A percentile compares a stretch with the other conserved stretches of the same genome.
Evolutionary conservation across 2,329 filamentous ascomycete genomes (phyloP).

Genomic region (Pseudocercospora fuligena): DNA sequence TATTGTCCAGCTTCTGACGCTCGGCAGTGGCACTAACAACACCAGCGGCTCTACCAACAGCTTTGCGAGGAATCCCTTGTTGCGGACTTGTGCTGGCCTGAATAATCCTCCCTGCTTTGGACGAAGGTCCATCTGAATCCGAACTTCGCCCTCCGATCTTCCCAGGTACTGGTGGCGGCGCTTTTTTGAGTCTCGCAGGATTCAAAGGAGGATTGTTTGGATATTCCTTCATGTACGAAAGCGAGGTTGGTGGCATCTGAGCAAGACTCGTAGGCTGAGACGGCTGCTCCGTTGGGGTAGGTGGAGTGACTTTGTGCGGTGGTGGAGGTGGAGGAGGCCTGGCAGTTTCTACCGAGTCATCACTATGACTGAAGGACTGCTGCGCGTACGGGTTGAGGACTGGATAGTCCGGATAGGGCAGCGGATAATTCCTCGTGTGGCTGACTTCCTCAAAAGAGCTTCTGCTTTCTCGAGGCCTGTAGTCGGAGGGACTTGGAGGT

Average conservation of each 20-base stretch:
- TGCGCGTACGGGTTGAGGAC: slow-evolving; percentile 32
- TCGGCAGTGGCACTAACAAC: slow-evolving; percentile 41
- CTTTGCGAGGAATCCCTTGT: slow-evolving; percentile 42
- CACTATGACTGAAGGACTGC: slow-evolving; percentile 34
- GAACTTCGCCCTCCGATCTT: slow-evolving; percentile 31
- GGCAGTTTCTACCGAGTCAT: slow-evolving; percentile 32
- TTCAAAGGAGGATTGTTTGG: slow-evolving; percentile 41
- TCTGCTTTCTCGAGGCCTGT: slow-evolving; percentile 27
- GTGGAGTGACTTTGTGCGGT: slow-evolving; percentile 29
- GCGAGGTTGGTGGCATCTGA: slow-evolving; percentile 29
- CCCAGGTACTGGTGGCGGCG: slow-evolving; percentile 33
- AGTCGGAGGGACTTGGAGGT: slow-evolving; percentile 40
- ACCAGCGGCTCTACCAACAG: slow-evolving; percentile 39
- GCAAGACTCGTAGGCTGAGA: slow-evolving; percentile 12
- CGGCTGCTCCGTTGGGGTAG: slow-evolving; percentile 13
- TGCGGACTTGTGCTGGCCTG: slow-evolving; percentile 28
- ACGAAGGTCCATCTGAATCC: slow-evolving; percentile 29
- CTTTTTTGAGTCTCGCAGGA: slow-evolving; percentile 38
- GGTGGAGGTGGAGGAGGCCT: slow-evolving; percentile 33
- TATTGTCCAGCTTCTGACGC: slow-evolving; percentile 40
- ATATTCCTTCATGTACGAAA: slow-evolving; percentile 57
- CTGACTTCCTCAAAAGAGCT: slow-evolving; percentile 27
- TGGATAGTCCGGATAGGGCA: slow-evolving; percentile 41
- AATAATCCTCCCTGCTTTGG: slow-evolving; percentile 30
- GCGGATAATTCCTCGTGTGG: slow-evolving; percentile 26